A percentile compares a stretch with the other conserved stretches of the same genome.
Conservation (phyloP, 1,139 yeast genomes). For the Hanseniaspora sp. region DNA sequence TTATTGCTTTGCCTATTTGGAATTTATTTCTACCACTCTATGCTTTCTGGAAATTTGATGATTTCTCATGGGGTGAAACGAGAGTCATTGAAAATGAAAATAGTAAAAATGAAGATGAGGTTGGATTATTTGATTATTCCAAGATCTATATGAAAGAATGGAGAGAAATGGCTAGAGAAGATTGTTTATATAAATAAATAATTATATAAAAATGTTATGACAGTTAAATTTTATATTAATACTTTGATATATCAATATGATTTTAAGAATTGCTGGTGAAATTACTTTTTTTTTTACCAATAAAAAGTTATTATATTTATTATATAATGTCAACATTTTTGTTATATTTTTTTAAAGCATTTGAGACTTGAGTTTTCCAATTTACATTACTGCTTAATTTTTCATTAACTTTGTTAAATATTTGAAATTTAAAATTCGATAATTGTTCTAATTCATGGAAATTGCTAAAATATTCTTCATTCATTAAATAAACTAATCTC, state of each 20-base stretch:
- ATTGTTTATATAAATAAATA: too few relatives aligned
- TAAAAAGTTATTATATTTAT: background rate
- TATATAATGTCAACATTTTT: constrained; percentile 19
- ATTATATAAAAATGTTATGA: background rate
- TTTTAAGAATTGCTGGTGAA: too few relatives aligned
- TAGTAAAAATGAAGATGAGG: constrained; percentile 40
- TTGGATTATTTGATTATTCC: constrained; percentile 71
- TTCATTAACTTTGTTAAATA: constrained; percentile 77
- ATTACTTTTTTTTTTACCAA: background rate
- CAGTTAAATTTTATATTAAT: background rate
- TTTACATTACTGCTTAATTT: constrained; percentile 64
- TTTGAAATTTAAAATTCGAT: constrained; percentile 31
- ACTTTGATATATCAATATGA: too few relatives aligned
- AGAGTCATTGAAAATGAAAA: constrained; percentile 66
- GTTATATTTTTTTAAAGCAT: constrained; percentile 25
- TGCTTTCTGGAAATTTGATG: constrained; percentile 96
- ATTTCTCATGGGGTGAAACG: constrained; percentile 97
- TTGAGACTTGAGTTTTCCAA: constrained; percentile 41
- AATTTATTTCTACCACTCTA: constrained; percentile 81
- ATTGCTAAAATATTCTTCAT: constrained; percentile 13
- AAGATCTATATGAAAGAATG: constrained; percentile 83
- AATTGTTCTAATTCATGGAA: constrained; percentile 9
- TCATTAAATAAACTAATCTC: constrained; percentile 12
- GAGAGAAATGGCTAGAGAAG: constrained; percentile 70
- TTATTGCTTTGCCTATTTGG: constrained; percentile 86